Base-by-base conservation (phyloP, 2,329 filamentous ascomycete genomes). In the Aspergillus terreus region DNA sequence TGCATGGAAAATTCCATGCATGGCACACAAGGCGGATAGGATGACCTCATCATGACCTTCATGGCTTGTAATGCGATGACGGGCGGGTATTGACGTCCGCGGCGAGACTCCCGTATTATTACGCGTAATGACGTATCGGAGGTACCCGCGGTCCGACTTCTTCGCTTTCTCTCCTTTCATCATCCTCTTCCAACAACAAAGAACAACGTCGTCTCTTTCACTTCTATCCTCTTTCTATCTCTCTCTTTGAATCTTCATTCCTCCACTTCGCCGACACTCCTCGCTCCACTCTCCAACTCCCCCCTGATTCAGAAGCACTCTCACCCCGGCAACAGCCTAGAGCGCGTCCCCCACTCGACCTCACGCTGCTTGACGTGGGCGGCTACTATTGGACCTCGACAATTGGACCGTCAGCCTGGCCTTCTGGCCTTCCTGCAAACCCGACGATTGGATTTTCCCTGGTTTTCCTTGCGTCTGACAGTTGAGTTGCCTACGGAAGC, bases 311-410 rank as follows among this genome's bases (percentile, higher is more conserved):
- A 21, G 44, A 38, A 36, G 11, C 36, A 45, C 36, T 42, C 47
- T 21, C 49, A 36, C 44, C 50, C 45, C 47, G 23, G 32, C 46
- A 44, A 56, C 27, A 21, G 32, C 44, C 48, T 44, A 42, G 48
- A 51, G 48, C 53, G 36, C 48, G 21, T 50, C 51, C 54, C 54
- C 51, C 56, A 49, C 56, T 59, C 54, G 47, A 52, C 44, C 49
- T 35, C 40, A 42, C 32, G 43, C 55, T 35, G 41, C 45, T 57
- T 58, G 60, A 63, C 60, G 60, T 63, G 60, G 60, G 58, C 55
- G 47, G 44, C 51, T 56, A 45, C 57, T 46, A 63, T 63, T 63
- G 60, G 60, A 33, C 32, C 51, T 59, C 43, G 10, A 25, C 6
- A n/a, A 33, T 43, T 35, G 40, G 40, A 52, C 51, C 38, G 36